Conservation (phyloP, 2,329 filamentous ascomycete genomes). For the Rhynchosporium agropyri region DNA sequence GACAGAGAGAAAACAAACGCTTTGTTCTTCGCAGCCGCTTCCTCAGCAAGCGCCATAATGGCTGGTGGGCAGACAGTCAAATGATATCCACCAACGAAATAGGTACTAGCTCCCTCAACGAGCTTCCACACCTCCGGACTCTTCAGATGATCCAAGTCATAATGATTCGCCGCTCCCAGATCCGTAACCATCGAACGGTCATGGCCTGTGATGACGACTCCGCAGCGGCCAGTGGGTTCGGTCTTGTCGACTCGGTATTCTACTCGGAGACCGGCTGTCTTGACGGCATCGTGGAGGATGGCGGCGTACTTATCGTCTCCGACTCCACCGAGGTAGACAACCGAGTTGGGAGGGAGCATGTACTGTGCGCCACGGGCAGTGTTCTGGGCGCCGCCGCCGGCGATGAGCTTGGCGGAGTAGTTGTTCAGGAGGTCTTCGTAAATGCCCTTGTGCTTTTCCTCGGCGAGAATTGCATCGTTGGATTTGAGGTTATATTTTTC, state of each 20-base stretch:
- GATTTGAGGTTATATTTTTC: conserved; percentile 92
- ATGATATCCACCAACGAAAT: conserved; percentile 96
- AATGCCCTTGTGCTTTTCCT: conserved; percentile 84
- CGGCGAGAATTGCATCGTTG: conserved; percentile 96
- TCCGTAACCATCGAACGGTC: conserved; percentile 95
- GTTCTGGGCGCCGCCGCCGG: conserved; percentile 96
- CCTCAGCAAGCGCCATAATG: conserved; percentile 85
- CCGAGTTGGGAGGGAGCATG: conserved; percentile 84
- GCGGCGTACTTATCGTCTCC: conserved; percentile 96
- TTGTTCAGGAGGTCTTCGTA: conserved; percentile 94
- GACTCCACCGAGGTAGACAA: conserved; percentile 91
- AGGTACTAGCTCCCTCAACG: conserved; percentile 84
- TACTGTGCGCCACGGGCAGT: conserved; percentile 96
- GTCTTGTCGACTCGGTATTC: conserved; percentile 91
- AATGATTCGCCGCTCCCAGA: conserved; percentile 94
- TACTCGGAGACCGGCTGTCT: conserved; percentile 84
- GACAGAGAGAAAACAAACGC: conserved; percentile 88
- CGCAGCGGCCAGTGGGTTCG: conserved; percentile 88
- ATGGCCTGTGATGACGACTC: conserved; percentile 95
- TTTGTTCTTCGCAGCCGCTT: conserved; percentile 90
- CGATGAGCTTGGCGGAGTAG: conserved; percentile 90
- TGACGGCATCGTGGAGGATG: conserved; percentile 82
- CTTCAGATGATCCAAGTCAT: conserved; percentile 93
- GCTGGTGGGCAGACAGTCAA: conserved; percentile 93
- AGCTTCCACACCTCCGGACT: conserved; percentile 88